These are phyloP conservation scores for Cryptococcus jaspeensis DNA, from an alignment of 1,284 basidiomycete genomes.

Conservation along the genomic window DNA sequence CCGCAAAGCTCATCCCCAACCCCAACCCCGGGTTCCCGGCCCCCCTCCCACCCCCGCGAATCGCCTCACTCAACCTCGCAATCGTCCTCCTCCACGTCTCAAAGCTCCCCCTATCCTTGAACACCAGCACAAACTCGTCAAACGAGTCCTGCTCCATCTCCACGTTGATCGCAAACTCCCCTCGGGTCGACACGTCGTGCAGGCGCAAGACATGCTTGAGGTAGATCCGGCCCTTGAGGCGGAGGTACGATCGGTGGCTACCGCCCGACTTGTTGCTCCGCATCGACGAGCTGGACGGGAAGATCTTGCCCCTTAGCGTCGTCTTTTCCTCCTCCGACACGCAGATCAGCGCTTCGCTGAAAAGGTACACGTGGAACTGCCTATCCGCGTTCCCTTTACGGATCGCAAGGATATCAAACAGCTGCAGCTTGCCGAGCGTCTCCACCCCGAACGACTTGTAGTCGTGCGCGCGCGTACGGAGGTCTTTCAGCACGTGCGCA, in stretches of 20 bases:
- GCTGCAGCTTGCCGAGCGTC: conserved; percentile 74
- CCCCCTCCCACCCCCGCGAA: conserved; percentile 15
- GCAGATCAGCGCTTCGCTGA: conserved; percentile 94
- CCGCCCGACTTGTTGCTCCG: conserved; percentile 20
- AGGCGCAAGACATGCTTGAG: conserved; percentile 88
- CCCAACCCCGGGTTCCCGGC: conserved; percentile 18
- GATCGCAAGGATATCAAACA: conserved; percentile 87
- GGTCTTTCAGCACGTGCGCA: conserved; percentile 75
- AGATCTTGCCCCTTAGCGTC: conserved; percentile 49
- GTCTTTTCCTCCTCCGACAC: conserved; percentile 89
- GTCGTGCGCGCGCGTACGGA: conserved; percentile 82
- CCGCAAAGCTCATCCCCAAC: conserved; percentile 3
- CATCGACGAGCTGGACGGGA: conserved; percentile 32
- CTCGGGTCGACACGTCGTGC: conserved; percentile 69
- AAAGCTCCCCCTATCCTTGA: conserved; percentile 81
- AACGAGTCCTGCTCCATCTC: conserved; percentile 75
- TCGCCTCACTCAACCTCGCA: conserved; percentile 61
- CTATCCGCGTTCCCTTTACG: conserved; percentile 80
- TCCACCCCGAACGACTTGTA: conserved; percentile 91
- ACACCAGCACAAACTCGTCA: conserved; percentile 91
- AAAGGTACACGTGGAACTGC: conserved; percentile 93
- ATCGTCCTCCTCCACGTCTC: conserved; percentile 84
- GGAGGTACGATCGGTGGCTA: conserved; percentile 67
- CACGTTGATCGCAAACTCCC: conserved; percentile 85
- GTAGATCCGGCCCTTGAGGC: conserved; percentile 92